phyloP scores from a whole-genome alignment of 2,329 filamentous ascomycete genomes.

The Sporothrix brunneoviolacea region DNA sequence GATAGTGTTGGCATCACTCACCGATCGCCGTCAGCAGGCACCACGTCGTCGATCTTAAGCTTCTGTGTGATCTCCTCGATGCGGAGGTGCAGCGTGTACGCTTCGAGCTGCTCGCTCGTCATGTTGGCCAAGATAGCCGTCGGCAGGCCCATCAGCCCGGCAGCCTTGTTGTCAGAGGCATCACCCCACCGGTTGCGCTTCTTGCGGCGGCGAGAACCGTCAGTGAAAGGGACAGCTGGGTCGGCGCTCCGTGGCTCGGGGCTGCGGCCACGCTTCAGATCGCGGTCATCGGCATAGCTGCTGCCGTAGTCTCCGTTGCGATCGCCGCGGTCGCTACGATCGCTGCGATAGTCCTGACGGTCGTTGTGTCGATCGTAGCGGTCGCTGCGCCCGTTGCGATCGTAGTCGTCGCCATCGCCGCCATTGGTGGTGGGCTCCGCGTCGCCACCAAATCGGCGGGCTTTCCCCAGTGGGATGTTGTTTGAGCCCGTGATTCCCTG shows the following conservation, averaged over 20 bases:
- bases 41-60: constrained; percentile 97
- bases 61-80: constrained; percentile 99
- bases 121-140: constrained; percentile 96
- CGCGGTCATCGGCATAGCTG: constrained; percentile 32
- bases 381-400: neutral
- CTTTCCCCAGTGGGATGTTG: constrained; percentile 88
- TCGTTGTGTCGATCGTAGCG: constrained; percentile 21
- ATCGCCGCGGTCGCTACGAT: constrained; percentile 28
- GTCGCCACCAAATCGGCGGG: constrained; percentile 68
- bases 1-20: too few relatives aligned
- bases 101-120: constrained; percentile 96
- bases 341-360: constrained; percentile 4
- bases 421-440: constrained; percentile 20
- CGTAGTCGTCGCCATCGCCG: constrained; percentile 38
- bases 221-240: neutral
- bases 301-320: constrained; percentile 31
- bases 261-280: constrained; percentile 83
- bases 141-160: constrained; percentile 92
- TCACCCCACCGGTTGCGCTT: constrained; percentile 99
- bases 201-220: constrained; percentile 48
- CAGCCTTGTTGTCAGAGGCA: constrained; percentile 95
- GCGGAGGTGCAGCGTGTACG: constrained; percentile 90
- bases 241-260: constrained; percentile 54
- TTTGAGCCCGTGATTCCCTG: constrained; percentile 95
- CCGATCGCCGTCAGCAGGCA: constrained; percentile 89